Evolutionary conservation across 495 filamentous ascomycete genomes (phyloP), one percentile per base, ranked within the genome.

Genomic region (Rhizodiscina lignyota): DNA sequence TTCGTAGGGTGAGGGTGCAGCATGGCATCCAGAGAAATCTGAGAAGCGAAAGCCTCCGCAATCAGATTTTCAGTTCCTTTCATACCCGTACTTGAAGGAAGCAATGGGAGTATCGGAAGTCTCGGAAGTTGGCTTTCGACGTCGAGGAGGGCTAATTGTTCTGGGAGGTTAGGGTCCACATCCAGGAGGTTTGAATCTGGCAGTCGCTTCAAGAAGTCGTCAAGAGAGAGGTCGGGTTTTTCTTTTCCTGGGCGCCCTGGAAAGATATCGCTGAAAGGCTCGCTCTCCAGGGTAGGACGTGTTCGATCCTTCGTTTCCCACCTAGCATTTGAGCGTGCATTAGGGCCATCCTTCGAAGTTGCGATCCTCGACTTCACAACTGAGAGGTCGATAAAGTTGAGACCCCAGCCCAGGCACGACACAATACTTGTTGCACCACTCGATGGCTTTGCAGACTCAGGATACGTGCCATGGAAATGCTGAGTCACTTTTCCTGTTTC

Each of bases 41-140:
- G 72, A 12, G 73, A 70, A 35, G 66, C 72, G 44, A 86, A 86
- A 35, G 75, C 66, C 55, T 84, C 76, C 24, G 80, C 74, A n/a
- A n/a, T n/a, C n/a, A n/a, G n/a, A 23, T 70, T 78, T 24, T 30
- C 32, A 31, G 34, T 5, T 29, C 5, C 37, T n/a, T n/a, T n/a
- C 57, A 42, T 64, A 47, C 20, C 37, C 30, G 21, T 32, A 13
- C 16, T 31, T n/a, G 23, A 11, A 4, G 21, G 33, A 39, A 38
- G 34, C 16, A 48, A 36, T 21, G 72, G 72, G 21, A 92, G 51
- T 1, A 72, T 66, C 51, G 79, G 81, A 36, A 91, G 59, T 50
- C 79, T 87, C 0, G 85, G 85, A 23, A 94, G 54, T 20, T 77
- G 73, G n/a, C 59, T 72, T 39, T 86, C 82, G 16, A 85, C 66